phyloP scores from a whole-genome alignment of 345 rosid species.

The Bretschneidera sinensis region DNA sequence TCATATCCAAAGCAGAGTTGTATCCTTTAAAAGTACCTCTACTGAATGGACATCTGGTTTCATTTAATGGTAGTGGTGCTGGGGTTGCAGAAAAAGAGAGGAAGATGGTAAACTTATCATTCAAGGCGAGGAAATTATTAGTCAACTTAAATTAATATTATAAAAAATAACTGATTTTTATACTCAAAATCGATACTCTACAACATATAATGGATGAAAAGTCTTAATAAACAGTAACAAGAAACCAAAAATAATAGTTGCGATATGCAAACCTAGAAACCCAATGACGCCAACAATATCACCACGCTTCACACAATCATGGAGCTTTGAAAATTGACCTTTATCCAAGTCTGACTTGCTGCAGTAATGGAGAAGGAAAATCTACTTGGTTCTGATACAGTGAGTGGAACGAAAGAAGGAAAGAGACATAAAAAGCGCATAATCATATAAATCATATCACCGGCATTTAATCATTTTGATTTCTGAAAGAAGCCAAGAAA shows the following conservation, averaged over 20 bases:
- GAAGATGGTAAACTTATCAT: too few species aligned
- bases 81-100: too few species aligned
- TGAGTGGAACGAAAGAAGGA: neutral
- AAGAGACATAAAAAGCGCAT: too few species aligned
- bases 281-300: constrained; percentile 92
- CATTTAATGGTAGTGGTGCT: too few species aligned
- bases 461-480: neutral
- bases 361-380: constrained; percentile 17
- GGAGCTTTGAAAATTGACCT: constrained; percentile 64
- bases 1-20: too few species aligned
- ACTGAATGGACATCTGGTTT: too few species aligned
- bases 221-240: neutral
- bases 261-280: constrained; percentile 66
- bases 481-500: neutral
- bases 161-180: too few species aligned
- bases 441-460: neutral
- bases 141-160: too few species aligned
- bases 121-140: too few species aligned
- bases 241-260: neutral
- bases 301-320: constrained; percentile 75
- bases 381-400: neutral
- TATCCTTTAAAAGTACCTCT: too few species aligned
- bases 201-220: neutral
- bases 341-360: constrained; percentile 82
- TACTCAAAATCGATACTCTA: neutral